Evolutionary conservation across 306 rosid species (phyloP).

Genomic region (Pyrus betulifolia): DNA sequence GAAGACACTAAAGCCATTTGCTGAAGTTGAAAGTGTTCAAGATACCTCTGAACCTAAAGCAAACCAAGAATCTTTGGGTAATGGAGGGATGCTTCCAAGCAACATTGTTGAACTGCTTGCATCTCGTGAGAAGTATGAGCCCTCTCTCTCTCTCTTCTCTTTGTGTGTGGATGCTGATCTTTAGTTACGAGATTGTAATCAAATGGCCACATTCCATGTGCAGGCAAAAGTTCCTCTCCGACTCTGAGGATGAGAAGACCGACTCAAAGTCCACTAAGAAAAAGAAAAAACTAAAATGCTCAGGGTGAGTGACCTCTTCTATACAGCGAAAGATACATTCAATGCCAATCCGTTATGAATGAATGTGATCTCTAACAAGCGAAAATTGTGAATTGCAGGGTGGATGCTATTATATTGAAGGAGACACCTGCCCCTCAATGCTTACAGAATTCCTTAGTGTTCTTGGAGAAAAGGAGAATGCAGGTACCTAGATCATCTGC

Average conservation of each 20-base stretch:
- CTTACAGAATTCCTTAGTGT: constrained; percentile 53
- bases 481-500: constrained; percentile 62
- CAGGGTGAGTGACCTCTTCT: constrained; percentile 43
- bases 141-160: not conserved
- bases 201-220: constrained; percentile 16
- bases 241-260: constrained; percentile 49
- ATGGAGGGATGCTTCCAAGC: constrained; percentile 63
- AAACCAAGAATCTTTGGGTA: constrained; percentile 21
- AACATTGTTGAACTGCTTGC: constrained; percentile 70
- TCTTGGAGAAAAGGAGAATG: constrained; percentile 72
- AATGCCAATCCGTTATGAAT: not conserved
- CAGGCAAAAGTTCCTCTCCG: constrained; percentile 59
- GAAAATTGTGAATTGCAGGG: constrained; percentile 42
- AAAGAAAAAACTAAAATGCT: constrained; percentile 49
- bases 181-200: constrained; percentile 8
- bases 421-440: constrained; percentile 58
- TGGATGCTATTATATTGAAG: constrained; percentile 44
- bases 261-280: constrained; percentile 32
- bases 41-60: constrained; percentile 29
- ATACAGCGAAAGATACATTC: not conserved
- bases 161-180: not conserved
- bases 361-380: not conserved
- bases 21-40: constrained; percentile 20
- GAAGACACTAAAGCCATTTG: constrained; percentile 49
- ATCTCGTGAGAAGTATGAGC: constrained; percentile 66